These are phyloP conservation scores for Candida qinlingensis DNA, from an alignment of 805 yeast species.

Conservation along the genomic window DNA sequence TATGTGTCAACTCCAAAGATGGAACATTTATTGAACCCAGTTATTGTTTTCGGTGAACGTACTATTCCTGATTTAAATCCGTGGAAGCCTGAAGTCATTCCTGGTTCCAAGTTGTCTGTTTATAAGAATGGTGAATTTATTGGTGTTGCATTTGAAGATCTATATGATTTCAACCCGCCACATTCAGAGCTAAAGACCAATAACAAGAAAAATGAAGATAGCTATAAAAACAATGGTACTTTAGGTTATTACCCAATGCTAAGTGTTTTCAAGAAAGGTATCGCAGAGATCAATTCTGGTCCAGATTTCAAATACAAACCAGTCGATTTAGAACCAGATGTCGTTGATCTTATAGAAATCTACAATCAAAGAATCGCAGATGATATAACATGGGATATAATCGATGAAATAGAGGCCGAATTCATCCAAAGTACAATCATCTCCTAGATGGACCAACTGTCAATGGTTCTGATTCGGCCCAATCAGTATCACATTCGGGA, in stretches of 20 bases:
- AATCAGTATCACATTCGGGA: slow-evolving; percentile 20
- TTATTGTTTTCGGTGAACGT: slow-evolving; percentile 63
- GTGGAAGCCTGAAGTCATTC: slow-evolving; percentile 43
- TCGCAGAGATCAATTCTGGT: slow-evolving; percentile 65
- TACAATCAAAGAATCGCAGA: slow-evolving; percentile 71
- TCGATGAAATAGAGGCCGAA: slow-evolving; percentile 76
- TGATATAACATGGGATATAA: slow-evolving; percentile 74
- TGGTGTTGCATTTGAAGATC: slow-evolving; percentile 61
- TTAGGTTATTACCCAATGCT: slow-evolving; percentile 91
- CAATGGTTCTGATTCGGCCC: slow-evolving; percentile 15
- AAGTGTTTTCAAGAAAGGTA: slow-evolving; percentile 76
- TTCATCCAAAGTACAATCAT: slow-evolving; percentile 31
- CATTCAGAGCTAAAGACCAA: slow-evolving; percentile 44
- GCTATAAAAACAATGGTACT: slow-evolving; percentile 68
- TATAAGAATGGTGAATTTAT: slow-evolving; percentile 70
- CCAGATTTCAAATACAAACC: slow-evolving; percentile 52
- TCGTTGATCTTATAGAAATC: slow-evolving; percentile 51
- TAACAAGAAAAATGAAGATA: slow-evolving; percentile 32
- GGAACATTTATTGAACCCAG: slow-evolving; percentile 71
- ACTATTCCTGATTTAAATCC: slow-evolving; percentile 49
- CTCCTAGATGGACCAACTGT: slow-evolving; percentile 7
- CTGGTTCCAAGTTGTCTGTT: slow-evolving; percentile 57
- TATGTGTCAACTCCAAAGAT: slow-evolving; percentile 62
- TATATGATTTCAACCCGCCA: slow-evolving; percentile 79
- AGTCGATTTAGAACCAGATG: slow-evolving; percentile 26